Evolutionary conservation across 345 rosid genomes (phyloP), one percentile per base, ranked within the genome.

Genomic region (Rhodomyrtus tomentosa): DNA sequence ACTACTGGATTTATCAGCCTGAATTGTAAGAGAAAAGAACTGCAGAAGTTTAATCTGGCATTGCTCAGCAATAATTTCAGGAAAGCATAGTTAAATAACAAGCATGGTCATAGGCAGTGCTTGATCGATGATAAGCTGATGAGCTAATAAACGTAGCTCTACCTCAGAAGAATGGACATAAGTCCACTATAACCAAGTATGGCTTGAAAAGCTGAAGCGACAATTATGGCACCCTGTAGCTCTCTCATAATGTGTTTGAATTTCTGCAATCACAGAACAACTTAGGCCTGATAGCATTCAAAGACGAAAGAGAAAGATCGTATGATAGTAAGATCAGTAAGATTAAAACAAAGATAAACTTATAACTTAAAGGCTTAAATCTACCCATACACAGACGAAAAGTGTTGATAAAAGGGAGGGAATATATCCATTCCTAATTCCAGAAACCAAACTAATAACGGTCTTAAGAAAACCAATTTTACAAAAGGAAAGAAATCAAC

Each of bases 1-100:
- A 95, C 99, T 82, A 97, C 99, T 13, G 99, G 99, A 90, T 97
- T 97, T 86, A 97, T 88, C 87, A 95, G 88, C 93, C 99, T 97
- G 93, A 73, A 49, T n/a, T 80, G 24, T 49, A 80, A 80, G 21
- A 80, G 20, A 80, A 80, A 80, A 49, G 24, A 68, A 68, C 25
- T 18, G 79, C 48, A 52, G 50, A 36, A 36, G 27, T 82, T 48
- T 29, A 50, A 50, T 24, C 40, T 51, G 38, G 27, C 42, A 82
- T 51, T 54, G 48, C 48, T 32, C 25, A 16, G 15, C 49, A 32
- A 20, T 21, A 48, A 82, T 82, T 32, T 82, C 27, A 20, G 21
- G 25, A 27, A 80, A 45, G 50, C 59, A 82, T 21, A 36, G 58
- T 55, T 51, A 82, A 12, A 53, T 21, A 80, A 50, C 82, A 80